phyloP scores from a whole-genome alignment of 116 monocot species.

The Zostera marina region DNA sequence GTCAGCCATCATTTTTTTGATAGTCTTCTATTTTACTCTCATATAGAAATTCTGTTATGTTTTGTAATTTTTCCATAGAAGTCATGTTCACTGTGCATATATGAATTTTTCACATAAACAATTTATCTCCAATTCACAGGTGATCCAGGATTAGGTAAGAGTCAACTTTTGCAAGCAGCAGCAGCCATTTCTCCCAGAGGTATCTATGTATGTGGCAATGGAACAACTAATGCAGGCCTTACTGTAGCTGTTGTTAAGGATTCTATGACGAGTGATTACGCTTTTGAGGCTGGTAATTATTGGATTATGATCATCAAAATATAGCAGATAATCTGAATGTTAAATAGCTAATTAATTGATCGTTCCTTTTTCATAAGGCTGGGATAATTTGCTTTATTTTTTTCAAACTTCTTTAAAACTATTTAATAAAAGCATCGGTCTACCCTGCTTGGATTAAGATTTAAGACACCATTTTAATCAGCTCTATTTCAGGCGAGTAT shows the following conservation, averaged over 20 bases:
- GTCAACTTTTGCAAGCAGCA: constrained; percentile 96
- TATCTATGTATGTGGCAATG: constrained; percentile 99
- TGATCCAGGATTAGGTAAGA: constrained; percentile 97
- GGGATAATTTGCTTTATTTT: too few species aligned
- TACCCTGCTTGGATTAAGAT: too few species aligned
- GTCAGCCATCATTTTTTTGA: not conserved
- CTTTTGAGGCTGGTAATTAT: constrained; percentile 86
- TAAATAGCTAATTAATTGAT: too few species aligned
- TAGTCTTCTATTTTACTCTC: not conserved
- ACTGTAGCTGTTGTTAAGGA: constrained; percentile 98
- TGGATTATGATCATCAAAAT: not conserved
- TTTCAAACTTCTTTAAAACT: too few species aligned
- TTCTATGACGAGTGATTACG: constrained; percentile 92
- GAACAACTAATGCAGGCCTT: constrained; percentile 95
- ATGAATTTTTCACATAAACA: not conserved
- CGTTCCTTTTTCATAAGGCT: too few species aligned
- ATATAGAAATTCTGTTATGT: not conserved
- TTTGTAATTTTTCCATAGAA: not conserved
- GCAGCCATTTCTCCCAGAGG: constrained; percentile 86
- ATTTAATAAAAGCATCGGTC: too few species aligned
- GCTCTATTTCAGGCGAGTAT: too few species aligned
- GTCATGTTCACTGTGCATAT: not conserved
- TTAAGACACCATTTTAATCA: too few species aligned
- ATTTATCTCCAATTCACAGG: constrained; percentile 21
- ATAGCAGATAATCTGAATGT: too few species aligned